Base-by-base conservation (phyloP, 345 rosid genomes). In the Erysimum cheiranthoides region DNA sequence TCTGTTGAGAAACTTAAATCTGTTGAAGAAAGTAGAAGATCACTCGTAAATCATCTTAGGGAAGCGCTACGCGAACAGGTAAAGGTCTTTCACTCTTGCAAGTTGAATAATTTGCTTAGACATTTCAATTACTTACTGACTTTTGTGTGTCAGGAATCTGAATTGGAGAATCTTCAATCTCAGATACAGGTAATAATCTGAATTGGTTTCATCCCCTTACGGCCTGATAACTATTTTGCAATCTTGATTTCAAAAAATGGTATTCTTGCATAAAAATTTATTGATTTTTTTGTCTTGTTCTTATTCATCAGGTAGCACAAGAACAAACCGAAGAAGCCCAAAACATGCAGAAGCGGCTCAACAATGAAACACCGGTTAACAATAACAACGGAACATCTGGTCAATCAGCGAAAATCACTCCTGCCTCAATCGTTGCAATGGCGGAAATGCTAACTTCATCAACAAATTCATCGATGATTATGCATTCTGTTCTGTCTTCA, bases 401-500 rank as follows among this genome's bases (percentile, higher is more conserved):
- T 63, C 86, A 88, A 69, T 61, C 91, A 4, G 79, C 87, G 21
- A 86, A 69, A 84, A 79, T 73, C 72, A 88, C 88, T 0, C 86
- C 97, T 68, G 96, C 97, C 47, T 86, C 87, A 18, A 83, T 93
- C 74, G 98, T 97, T 69, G 98, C 97, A 2, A 91, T 90, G 90
- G 71, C 71, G 8, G 71, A 66, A 21, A 66, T 56, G 71, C 88
- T 93, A 76, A 97, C 93, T 11, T 93, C 98, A 27, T 92, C 97
- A 8, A 85, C 85, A 47, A 71, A 71, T 78, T 91, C 96, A 27
- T 91, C 98, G 39, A 71, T 93, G 86, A 93, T 93, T 30, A 91
- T 90, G 98, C 95, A 85, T 42, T 88, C 93, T 14, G 93, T 91
- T 73, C 89, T 93, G 40, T 93, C 97, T 17, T 78, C 97, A 13